phyloP scores from a whole-genome alignment of 176 grass and related monocot genomes.

The bread wheat (Triticum aestivum) region DNA sequence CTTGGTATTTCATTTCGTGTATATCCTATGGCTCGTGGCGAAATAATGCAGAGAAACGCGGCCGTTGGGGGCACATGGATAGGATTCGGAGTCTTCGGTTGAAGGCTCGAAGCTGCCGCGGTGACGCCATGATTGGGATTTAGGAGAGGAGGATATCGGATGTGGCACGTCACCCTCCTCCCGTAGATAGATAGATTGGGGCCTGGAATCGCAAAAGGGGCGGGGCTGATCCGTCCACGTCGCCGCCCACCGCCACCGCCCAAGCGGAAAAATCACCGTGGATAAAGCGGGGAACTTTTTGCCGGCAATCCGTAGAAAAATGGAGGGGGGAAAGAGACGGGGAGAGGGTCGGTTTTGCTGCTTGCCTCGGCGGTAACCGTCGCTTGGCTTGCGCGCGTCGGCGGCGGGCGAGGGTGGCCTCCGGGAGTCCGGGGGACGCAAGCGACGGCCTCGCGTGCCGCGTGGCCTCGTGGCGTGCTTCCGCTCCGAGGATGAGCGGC shows the following conservation, averaged over 20 bases:
- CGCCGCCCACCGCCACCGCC: conserved; percentile 18
- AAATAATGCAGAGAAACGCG: neutral
- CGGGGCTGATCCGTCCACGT: neutral
- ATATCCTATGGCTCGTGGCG: neutral
- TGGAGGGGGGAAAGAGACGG: neutral
- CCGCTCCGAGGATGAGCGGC: neutral
- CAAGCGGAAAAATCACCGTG: neutral
- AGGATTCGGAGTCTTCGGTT: neutral
- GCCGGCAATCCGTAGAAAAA: neutral
- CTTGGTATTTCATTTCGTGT: neutral
- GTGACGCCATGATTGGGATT: neutral
- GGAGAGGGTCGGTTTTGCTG: neutral
- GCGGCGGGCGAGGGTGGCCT: neutral
- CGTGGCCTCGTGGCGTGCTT: neutral
- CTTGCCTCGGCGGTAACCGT: conserved; percentile 44
- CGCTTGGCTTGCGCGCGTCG: conserved; percentile 35
- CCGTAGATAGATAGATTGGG: neutral
- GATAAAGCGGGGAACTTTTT: neutral
- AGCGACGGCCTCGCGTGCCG: neutral
- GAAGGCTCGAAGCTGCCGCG: neutral
- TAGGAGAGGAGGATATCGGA: neutral
- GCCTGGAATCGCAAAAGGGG: neutral
- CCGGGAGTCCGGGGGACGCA: neutral
- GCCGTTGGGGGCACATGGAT: neutral
- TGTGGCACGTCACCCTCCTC: neutral